phyloP scores from a whole-genome alignment of 1,139 yeast species.

The Yamadazyma triangularis region DNA sequence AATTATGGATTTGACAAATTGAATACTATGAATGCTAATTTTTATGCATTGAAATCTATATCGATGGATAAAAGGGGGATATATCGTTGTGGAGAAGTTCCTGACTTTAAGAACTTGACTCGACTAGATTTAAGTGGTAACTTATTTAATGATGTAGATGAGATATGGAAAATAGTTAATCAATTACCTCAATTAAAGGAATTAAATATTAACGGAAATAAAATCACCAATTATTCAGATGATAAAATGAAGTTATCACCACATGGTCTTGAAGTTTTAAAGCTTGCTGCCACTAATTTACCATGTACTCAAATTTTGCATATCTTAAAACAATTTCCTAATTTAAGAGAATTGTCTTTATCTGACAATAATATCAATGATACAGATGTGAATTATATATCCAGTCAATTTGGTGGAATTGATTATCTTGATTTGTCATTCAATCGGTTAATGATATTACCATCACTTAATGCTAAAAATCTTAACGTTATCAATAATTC shows the following conservation, averaged over 20 bases:
- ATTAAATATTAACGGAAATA: constrained; percentile 61
- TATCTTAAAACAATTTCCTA: constrained; percentile 39
- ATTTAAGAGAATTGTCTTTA: constrained; percentile 36
- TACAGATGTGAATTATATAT: constrained; percentile 13
- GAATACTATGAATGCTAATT: constrained; percentile 43
- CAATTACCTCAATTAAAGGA: constrained; percentile 32
- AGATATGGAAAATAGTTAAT: constrained; percentile 33
- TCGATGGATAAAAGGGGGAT: constrained; percentile 42
- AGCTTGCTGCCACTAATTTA: constrained; percentile 28
- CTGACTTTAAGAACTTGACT: constrained; percentile 21
- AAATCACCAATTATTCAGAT: constrained; percentile 34
- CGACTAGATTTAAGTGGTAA: constrained; percentile 63
- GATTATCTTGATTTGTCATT: constrained; percentile 39
- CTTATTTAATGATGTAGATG: constrained; percentile 39
- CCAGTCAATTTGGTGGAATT: too few species aligned
- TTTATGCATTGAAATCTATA: constrained; percentile 39
- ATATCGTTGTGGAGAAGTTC: constrained; percentile 2
- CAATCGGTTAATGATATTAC: constrained; percentile 33
- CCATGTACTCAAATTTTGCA: constrained; percentile 14
- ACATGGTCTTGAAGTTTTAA: constrained; percentile 19
- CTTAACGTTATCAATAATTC: too few species aligned
- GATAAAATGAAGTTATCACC: constrained; percentile 18
- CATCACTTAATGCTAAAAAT: too few species aligned
- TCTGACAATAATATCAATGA: constrained; percentile 43
- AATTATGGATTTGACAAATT: constrained; percentile 62